These are phyloP conservation scores for Yamadazyma oceani DNA, from an alignment of 1,139 yeast species.

Conservation along the genomic window DNA sequence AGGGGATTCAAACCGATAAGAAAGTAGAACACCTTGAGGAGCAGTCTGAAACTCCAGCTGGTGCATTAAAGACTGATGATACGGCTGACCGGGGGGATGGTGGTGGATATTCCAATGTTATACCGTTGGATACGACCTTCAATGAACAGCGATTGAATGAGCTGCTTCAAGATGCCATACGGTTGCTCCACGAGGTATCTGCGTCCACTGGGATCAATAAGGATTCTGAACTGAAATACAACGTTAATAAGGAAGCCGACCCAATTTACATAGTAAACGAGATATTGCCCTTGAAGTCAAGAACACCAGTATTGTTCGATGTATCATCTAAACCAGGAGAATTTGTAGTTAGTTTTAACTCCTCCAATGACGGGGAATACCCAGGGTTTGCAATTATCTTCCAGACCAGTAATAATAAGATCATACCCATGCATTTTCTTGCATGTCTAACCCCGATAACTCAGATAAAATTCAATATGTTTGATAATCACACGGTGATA, in stretches of 20 bases:
- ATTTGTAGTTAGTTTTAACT: constrained; percentile 7
- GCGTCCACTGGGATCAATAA: background rate
- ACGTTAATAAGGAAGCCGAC: constrained; percentile 1
- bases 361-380: constrained; percentile 6
- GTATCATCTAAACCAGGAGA: constrained; percentile 6
- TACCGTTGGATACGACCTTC: constrained; percentile 2
- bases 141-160: constrained; percentile 11
- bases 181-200: constrained; percentile 7
- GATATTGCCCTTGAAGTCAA: constrained; percentile 4
- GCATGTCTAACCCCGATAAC: constrained; percentile 34
- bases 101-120: background rate
- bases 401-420: constrained; percentile 4
- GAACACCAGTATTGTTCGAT: constrained; percentile 11
- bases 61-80: too few relatives aligned
- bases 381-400: constrained; percentile 13
- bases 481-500: constrained; percentile 30
- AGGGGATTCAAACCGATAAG: constrained; percentile 28
- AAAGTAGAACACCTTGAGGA: constrained; percentile 7
- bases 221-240: constrained; percentile 1
- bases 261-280: constrained; percentile 5
- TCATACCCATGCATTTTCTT: constrained; percentile 27
- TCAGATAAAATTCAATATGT: constrained; percentile 29
- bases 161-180: constrained; percentile 11
- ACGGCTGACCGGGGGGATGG: too few relatives aligned
- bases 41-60: constrained; percentile 5